Evolutionary conservation across 225 moss, liverwort and hornwort genomes (phyloP), one percentile per base, ranked within the genome.

Genomic region (Rhytidiadelphus loreus): DNA sequence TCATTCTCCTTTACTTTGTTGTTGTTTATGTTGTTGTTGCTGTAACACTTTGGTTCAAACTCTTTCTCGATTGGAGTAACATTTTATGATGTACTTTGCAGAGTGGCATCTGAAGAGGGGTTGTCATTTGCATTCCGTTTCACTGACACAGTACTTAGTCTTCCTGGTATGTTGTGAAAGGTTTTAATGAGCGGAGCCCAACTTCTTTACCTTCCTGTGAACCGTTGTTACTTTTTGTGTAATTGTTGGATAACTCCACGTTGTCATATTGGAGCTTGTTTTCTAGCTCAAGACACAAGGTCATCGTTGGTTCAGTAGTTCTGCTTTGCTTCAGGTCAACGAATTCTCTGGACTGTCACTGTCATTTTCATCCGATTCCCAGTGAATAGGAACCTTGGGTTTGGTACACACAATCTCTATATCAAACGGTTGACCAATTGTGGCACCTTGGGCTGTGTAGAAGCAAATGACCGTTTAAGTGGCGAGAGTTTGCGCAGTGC

Each of bases 81-180:
- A 79, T 85, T 65, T 19, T 65, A 79, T 88, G 80, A 78, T 87
- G 76, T 87, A 39, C 90, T 89, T 88, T 90, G 96, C 87, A 96
- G 94, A 92, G 96, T 87, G 90, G 96, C 92, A 92, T 89, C 92
- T 62, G 98, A 99, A 90, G 98, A 99, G 91, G 98, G 97, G 48
- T 90, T 99, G 85, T 97, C 98, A 64, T 99, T 99, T 89, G 98
- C 98, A 78, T 99, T 99, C 77, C 96, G 98, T 46, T 99, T 99
- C 88, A 99, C 98, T 53, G 98, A 99, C 81, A 99, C 98, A 81
- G 94, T 99, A 75, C 94, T 99, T 60, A 95, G 95, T 64, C 88
- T 95, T 79, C 96, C 96, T 91, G 97, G 98, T 97, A 94, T 58
- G 90, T 80, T 66, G 29, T 52, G 53, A 75, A 86, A 23, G 66